Evolutionary conservation across 2,329 filamentous ascomycete genomes (phyloP), one percentile per base, ranked within the genome.

Genomic region (Penicillium sp.): DNA sequence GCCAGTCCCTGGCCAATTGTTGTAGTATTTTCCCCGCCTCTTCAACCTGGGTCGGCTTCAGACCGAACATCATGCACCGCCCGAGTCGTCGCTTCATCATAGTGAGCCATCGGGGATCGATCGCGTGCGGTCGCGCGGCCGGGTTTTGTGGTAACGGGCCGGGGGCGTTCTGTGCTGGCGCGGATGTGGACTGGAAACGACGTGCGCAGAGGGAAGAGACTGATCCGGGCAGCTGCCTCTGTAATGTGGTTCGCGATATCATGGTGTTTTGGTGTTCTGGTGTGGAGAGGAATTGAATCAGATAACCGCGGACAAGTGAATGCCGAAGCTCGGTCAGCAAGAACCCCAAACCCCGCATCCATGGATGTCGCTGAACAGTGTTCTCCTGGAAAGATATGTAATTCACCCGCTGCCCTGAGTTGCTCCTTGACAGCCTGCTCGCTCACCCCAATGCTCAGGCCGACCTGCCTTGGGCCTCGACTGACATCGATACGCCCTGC

Each of bases 61-160:
- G 76, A 2, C 88, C 88, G 64, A 89, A 92, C 54, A 78, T 80
- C 57, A 92, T 81, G 66, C 88, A 91, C 70, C 83, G 84, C 1
- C 87, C 88, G 25, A 92, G 73, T 15, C 88, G 79, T 12, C 74
- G 63, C 63, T 83, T 86, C 37, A 86, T 78, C 50, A 85, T 80
- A 4, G 82, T 80, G 31, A 90, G 80, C 88, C 88, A 93, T 64
- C 82, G 76, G 15, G 83, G 75, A 66, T 76, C 60, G 61, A 76
- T 52, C 37, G 57, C 51, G 46, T 64, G 65, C 28, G 59, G 59
- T 48, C 60, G 63, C 39, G 55, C 42, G 31, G 58, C 23, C 24
- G 53, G 37, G 37, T 49, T 39, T 32, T 47, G 53, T 18, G 54
- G 38, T 25, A 48, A 44, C 42, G 59, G 49, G 39, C 44, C 9